phyloP scores from a whole-genome alignment of 2,329 filamentous ascomycete species.

The Neobulgaria alba region DNA sequence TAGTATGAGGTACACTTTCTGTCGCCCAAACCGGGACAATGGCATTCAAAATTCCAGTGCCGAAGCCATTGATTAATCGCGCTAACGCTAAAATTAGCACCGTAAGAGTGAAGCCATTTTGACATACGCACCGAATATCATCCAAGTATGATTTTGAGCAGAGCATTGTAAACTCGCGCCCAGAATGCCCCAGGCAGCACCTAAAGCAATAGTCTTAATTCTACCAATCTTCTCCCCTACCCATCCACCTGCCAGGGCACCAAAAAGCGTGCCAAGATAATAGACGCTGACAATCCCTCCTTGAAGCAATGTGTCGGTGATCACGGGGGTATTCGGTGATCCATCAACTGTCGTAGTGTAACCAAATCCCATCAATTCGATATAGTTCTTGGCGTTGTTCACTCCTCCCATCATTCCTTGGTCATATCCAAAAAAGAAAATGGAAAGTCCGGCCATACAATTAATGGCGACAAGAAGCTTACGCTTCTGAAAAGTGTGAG shows the following conservation, averaged over 20 bases:
- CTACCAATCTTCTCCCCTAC: slow-evolving; percentile 54
- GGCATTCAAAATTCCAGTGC: slow-evolving; percentile 32
- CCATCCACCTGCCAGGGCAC: slow-evolving; percentile 54
- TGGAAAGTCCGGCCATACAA: slow-evolving; percentile 53
- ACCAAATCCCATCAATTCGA: slow-evolving; percentile 56
- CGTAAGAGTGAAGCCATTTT: neutral
- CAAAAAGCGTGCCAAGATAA: slow-evolving; percentile 55
- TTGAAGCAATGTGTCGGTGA: slow-evolving; percentile 51
- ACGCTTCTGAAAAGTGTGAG: slow-evolving; percentile 45
- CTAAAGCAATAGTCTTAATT: slow-evolving; percentile 54
- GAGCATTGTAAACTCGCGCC: slow-evolving; percentile 58
- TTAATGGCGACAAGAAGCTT: slow-evolving; percentile 53
- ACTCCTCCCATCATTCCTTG: slow-evolving; percentile 48
- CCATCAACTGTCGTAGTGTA: slow-evolving; percentile 37
- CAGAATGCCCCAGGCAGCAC: slow-evolving; percentile 47
- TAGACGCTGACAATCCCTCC: slow-evolving; percentile 51
- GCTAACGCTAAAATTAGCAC: slow-evolving; percentile 8
- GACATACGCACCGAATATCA: slow-evolving; percentile 50
- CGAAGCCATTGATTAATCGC: slow-evolving; percentile 38
- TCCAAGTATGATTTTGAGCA: slow-evolving; percentile 58
- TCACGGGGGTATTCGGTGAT: slow-evolving; percentile 40
- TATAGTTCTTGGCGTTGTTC: slow-evolving; percentile 56
- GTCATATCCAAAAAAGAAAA: slow-evolving; percentile 36
- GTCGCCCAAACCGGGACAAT: slow-evolving; percentile 36
- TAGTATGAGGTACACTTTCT: slow-evolving; percentile 51